A percentile compares a stretch with the other conserved stretches of the same genome.
phyloP scores from a whole-genome alignment of 306 rosid genomes.

The Pachyrhizus erosus region DNA sequence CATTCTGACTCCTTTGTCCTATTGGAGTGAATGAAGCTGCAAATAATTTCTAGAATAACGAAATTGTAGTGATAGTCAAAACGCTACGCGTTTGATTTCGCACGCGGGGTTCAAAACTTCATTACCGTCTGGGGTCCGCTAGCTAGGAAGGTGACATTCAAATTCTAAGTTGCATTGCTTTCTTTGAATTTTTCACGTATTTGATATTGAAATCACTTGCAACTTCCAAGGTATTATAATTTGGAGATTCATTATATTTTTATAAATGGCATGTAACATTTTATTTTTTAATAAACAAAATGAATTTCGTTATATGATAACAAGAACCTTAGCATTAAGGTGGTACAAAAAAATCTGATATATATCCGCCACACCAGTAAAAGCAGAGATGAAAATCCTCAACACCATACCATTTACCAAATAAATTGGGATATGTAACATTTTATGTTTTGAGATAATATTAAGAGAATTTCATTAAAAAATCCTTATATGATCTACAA shows the following conservation, averaged over 20 bases:
- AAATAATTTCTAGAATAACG: slow-evolving; percentile 24
- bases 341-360: neutral
- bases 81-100: slow-evolving; percentile 23
- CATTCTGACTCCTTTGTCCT: slow-evolving; percentile 44
- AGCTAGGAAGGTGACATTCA: neutral
- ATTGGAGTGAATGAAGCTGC: slow-evolving; percentile 16
- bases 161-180: neutral
- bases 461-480: neutral
- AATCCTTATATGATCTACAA: neutral
- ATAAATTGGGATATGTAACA: neutral
- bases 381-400: neutral
- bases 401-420: no score
- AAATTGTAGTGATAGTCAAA: neutral
- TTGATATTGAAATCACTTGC: neutral
- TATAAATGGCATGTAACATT: neutral
- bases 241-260: neutral
- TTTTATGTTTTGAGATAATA: neutral
- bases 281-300: no score
- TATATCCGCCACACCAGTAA: neutral
- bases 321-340: neutral
- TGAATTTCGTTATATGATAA: neutral
- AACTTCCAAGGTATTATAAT: neutral
- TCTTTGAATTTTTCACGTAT: neutral
- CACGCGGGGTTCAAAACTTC: neutral
- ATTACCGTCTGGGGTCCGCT: neutral